Evolutionary conservation across 164 flowering plant genomes (phyloP), one percentile per base, ranked within the genome.

Genomic region (Stephania japonica): DNA sequence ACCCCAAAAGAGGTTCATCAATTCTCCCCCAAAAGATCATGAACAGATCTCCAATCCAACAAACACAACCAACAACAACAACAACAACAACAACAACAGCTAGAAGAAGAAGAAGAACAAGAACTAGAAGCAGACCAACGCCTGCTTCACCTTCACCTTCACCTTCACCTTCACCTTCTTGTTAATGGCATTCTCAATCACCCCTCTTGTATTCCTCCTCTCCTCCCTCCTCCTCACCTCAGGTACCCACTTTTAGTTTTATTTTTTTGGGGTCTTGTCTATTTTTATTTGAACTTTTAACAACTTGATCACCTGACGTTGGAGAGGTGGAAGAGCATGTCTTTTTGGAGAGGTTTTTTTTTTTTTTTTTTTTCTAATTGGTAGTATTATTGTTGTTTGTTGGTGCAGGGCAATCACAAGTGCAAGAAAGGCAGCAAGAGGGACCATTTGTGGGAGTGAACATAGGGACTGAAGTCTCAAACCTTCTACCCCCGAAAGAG

Each of bases 391-490:
- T 32, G 38, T 32, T 32, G 38, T 32, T 32, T 32, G 38, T 32
- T 32, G 38, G 2, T 32, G 38, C 38, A 32, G 38, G 38, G 1
- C 38, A 32, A 32, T 32, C 38, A 32, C 38, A 32, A 62, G 71
- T 78, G 14, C 73, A 81, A 79, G 77, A 67, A 9, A 12, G 10
- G 18, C 68, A 77, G 78, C 78, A 72, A 69, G 70, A 68, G 0
- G 75, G 72, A 68, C 91, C 97, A 13, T 92, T 74, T 75, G 92
- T 94, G 43, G 99, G 99, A 0, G 83, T 94, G 21, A 90, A 91
- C 85, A 83, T 94, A 12, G 99, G 97, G 14, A 89, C 91, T 1
- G 97, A 91, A 75, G 87, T 88, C 24, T 85, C 99, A 5, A 80
- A 87, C 56, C 26, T 88, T 13, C 61, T 87, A 18, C 81, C 94